These are phyloP conservation scores for Trichocomaceae sp. DNA, from an alignment of 2,329 filamentous ascomycete genomes.

Conservation along the genomic window DNA sequence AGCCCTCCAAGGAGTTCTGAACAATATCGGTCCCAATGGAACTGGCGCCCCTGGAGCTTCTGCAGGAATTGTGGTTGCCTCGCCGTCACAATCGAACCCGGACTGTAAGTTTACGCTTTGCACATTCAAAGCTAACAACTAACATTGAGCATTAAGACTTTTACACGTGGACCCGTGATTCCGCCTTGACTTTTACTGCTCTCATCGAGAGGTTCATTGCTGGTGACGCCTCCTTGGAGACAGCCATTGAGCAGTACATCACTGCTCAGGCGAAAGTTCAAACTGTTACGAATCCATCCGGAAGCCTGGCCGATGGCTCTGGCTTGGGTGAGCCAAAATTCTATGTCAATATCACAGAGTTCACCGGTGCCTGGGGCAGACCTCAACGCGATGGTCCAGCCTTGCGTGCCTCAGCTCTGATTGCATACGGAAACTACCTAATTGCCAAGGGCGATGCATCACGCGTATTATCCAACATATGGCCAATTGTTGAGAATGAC, in stretches of 20 bases:
- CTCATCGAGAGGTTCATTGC: constrained; percentile 62
- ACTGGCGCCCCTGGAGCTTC: constrained; percentile 43
- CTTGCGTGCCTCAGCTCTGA: constrained; percentile 66
- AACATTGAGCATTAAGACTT: constrained; percentile 48
- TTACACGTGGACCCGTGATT: constrained; percentile 71
- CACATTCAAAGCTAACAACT: background rate
- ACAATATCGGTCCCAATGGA: constrained; percentile 52
- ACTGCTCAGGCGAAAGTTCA: constrained; percentile 60
- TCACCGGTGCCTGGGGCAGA: constrained; percentile 62
- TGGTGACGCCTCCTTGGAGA: constrained; percentile 56
- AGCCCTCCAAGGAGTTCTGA: constrained; percentile 48
- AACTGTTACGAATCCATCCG: constrained; percentile 61
- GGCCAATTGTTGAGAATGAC: constrained; percentile 71
- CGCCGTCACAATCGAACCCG: constrained; percentile 48
- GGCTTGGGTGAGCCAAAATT: constrained; percentile 67
- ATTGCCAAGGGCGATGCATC: constrained; percentile 28
- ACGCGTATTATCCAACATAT: constrained; percentile 42
- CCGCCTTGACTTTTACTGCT: constrained; percentile 62
- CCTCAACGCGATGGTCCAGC: constrained; percentile 76
- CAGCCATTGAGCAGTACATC: constrained; percentile 62
- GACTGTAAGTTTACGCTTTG: constrained; percentile 39
- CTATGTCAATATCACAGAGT: constrained; percentile 57
- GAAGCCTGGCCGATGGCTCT: constrained; percentile 42
- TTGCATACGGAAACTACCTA: constrained; percentile 66
- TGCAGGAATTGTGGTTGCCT: constrained; percentile 51